Evolutionary conservation across 805 yeast species (phyloP), one percentile per base, ranked within the genome.

Genomic region (Candida oleophila): DNA sequence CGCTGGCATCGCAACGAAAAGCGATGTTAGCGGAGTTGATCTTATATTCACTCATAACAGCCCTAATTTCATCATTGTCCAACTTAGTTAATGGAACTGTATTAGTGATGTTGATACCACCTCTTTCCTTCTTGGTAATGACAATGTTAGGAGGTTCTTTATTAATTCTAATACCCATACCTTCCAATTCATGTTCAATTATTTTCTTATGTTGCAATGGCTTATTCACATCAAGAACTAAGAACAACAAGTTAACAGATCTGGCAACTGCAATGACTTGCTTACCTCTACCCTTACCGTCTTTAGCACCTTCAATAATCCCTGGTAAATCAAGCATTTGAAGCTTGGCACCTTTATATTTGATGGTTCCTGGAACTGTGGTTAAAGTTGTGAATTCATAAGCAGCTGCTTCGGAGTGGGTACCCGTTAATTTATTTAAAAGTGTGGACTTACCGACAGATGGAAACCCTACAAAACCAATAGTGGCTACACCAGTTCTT

Each of bases 201-300:
- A 94, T 86, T 64, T 84, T 87, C 63, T 94, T 94, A 68, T 94
- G 98, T 52, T 87, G 91, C 57, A 94, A 76, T 3, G 99, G 99
- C 64, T 94, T 94, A 70, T 90, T 89, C 47, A 94, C 99, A 66
- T 94, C 99, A 60, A 94, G 74, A 3, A 94, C 96, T 62, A 94
- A 88, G 66, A 94, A 94, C 43, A 94, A 80, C 59, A 94, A 74
- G 64, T 94, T 91, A 65, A 97, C 95, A 2, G 97, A 89, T 69
- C 99, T 81, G n/a, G 98, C 98, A 49, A 94, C 99, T 2, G 99
- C 99, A 69, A 94, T 94, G 46, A 94, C 99, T 71, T 94, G 99
- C 57, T 80, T 85, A 77, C 96, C 96, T 77, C 96, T 78, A 71
- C 96, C 96, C 65, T 86, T 82, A 69, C 96, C 96, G 60, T 87